A percentile compares a stretch with the other conserved stretches of the same genome.
Evolutionary conservation across 2,329 filamentous ascomycete genomes (phyloP).

Genomic region (Juglanconis oblonga): DNA sequence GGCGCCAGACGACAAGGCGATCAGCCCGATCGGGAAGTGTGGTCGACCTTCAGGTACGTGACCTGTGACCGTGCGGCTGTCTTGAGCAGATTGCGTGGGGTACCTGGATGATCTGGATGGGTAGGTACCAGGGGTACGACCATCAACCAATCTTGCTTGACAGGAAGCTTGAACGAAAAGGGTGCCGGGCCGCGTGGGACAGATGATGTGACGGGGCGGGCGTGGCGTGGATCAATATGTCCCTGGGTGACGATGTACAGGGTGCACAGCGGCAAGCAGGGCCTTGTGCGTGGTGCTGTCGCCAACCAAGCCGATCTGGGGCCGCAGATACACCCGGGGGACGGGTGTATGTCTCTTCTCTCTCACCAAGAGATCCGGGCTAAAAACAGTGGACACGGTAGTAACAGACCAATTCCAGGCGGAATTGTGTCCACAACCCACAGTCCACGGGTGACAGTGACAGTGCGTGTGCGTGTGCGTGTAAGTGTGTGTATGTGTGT

Average conservation of each 20-base stretch:
- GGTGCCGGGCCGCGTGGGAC: conserved; percentile 18
- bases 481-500: conserved; percentile 5
- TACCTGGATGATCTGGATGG: conserved; percentile 11
- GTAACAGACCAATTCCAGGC: not conserved
- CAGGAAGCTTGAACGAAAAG: conserved; percentile 12
- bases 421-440: not conserved
- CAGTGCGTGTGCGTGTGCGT: not conserved
- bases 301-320: conserved; percentile 7
- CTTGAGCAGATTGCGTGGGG: conserved; percentile 14
- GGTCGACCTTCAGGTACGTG: conserved; percentile 15
- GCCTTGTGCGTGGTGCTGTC: conserved; percentile 5
- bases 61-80: conserved; percentile 13
- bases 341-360: conserved; percentile 7
- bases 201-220: conserved; percentile 17
- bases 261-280: conserved; percentile 15
- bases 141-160: conserved; percentile 7
- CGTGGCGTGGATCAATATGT: conserved; percentile 11
- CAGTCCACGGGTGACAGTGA: not conserved
- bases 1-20: conserved; percentile 12
- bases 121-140: conserved; percentile 16
- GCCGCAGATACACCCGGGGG: conserved; percentile 10
- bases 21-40: conserved; percentile 17
- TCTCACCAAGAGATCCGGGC: not conserved
- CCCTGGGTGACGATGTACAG: conserved; percentile 10
- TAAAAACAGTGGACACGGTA: not conserved